Evolutionary conservation across 2,329 filamentous ascomycete species (phyloP), one percentile per base, ranked within the genome.

Genomic region (Escovopsis sp.): DNA sequence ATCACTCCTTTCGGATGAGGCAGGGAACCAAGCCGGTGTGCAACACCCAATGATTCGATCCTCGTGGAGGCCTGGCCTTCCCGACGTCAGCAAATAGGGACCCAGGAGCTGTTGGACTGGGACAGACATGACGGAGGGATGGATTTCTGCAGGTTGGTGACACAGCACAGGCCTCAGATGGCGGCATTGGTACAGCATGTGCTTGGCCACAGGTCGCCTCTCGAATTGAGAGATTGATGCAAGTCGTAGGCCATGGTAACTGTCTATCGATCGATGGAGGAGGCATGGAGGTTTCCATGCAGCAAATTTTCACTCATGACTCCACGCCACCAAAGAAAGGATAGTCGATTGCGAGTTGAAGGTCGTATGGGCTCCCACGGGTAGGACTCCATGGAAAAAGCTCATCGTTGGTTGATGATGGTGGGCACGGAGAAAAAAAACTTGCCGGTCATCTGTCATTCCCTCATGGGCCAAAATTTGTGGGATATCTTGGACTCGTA

Each of bases 21-120:
- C 15, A 15, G 15, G 15, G 15, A 15, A 15, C 15, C 15, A 15
- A 2, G 15, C 15, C 15, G 15, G 15, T 15, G 15, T 15, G 15
- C 15, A 15, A 15, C 15, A 15, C 15, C 12, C 28, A 32, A 18
- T 39, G 38, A 43, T 42, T 41, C 39, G 39, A 41, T 41, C 39
- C 37, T 36, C 38, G 38, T 33, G 43, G 36, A 40, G 40, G 41
- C 36, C 43, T 45, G 40, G 40, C 35, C 35, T 39, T 36, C 33
- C 26, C 43, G 41, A 26, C 30, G 36, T 30, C 39, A 37, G 36
- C n/a, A 23, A 26, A 41, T 15, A 2, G 15, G 15, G 15, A 15
- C 15, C 15, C 15, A 15, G 15, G 34, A 12, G n/a, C 39, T 34
- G 26, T 12, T 40, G 18, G 15, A 19, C 34, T 32, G 39, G 30